A percentile compares a stretch with the other conserved stretches of the same genome.
These are phyloP conservation scores for Scytalidium sp. DNA, from an alignment of 2,329 filamentous ascomycete genomes.

Conservation along the genomic window DNA sequence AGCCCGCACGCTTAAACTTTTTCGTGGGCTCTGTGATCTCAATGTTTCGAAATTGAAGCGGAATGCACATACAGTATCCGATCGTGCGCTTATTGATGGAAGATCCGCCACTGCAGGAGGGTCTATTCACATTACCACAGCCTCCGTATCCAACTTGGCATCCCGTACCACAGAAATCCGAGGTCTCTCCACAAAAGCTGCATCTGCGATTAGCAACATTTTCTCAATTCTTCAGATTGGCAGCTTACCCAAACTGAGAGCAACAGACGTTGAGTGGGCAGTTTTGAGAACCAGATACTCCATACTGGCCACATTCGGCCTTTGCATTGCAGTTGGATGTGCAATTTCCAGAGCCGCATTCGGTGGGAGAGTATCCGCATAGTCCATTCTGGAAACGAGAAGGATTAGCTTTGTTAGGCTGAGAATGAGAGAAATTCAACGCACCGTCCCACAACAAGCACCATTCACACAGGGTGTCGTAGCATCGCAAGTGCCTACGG, in stretches of 20 bases:
- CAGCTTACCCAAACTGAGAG: slow-evolving; percentile 12
- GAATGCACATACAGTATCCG: too few species aligned
- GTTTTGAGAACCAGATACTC: slow-evolving; percentile 1
- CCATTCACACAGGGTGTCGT: slow-evolving; percentile 5
- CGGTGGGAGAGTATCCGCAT: slow-evolving; percentile 13
- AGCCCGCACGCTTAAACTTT: too few species aligned
- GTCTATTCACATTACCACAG: not conserved
- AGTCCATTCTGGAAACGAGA: too few species aligned
- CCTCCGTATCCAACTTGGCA: slow-evolving; percentile 1
- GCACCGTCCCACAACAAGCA: not conserved
- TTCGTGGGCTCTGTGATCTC: too few species aligned
- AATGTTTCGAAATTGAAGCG: too few species aligned
- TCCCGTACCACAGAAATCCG: slow-evolving; percentile 1
- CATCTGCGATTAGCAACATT: too few species aligned
- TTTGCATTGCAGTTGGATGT: slow-evolving; percentile 14
- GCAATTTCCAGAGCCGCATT: slow-evolving; percentile 22
- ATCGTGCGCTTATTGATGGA: slow-evolving; percentile 10
- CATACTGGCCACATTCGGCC: slow-evolving; percentile 13
- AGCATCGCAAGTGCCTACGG: slow-evolving; percentile 8
- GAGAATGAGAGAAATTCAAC: too few species aligned
- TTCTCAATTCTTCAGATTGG: too few species aligned
- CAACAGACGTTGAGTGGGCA: slow-evolving; percentile 15
- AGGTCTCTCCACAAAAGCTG: slow-evolving; percentile 2
- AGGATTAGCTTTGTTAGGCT: too few species aligned
- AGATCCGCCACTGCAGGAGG: slow-evolving; percentile 4